Base-by-base conservation (phyloP, 1,284 basidiomycete species). In the Naganishia cerealis region DNA sequence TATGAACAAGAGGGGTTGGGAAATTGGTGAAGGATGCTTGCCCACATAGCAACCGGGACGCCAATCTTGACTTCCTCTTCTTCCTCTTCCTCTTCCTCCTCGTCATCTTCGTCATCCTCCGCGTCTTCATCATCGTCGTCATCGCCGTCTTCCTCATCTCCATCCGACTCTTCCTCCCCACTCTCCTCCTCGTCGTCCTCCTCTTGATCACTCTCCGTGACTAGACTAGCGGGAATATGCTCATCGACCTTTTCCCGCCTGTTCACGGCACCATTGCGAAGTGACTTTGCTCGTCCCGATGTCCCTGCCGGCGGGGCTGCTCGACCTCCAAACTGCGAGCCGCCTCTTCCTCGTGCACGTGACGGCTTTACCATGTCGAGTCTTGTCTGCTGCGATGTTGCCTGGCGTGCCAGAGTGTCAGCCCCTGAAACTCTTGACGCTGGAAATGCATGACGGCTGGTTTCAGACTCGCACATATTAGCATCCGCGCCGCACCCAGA, bases 31-130 rank as follows among this genome's bases (percentile, higher is more conserved):
- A 38, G 18, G 53, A 63, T 48, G 84, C 89, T 78, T 68, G 88
- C 90, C 91, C 91, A 94, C 91, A 94, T 94, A 36, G 90, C 91
- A 15, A 93, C 87, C 6, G 88, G 88, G 3, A 90, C 85, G 12
- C 82, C 84, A 33, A 90, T 88, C 46, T 74, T 74, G 26, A 75
- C 68, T 21, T 72, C 66, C 36, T 73, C 72, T 39, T 70, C 69
- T 33, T 75, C 74, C 9, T 73, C 73, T 6, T 79, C 73, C 6
- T 74, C 74, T 10, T 70, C 72, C n/a, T 75, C 74, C 3, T 77
- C 82, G 42, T 81, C 79, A 6, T 76, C 79, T 6, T 80, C 76
- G 21, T 78, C 79, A 70, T 84, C 84, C 18, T 86, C 80, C 10
- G 83, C 83, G 16, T 50, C 58, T 26, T 61, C 66, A 18, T 48